A percentile compares a stretch with the other conserved stretches of the same genome.
These are phyloP conservation scores for Fusarium cyanostomum DNA, from an alignment of 2,329 filamentous ascomycete species.

Conservation along the genomic window DNA sequence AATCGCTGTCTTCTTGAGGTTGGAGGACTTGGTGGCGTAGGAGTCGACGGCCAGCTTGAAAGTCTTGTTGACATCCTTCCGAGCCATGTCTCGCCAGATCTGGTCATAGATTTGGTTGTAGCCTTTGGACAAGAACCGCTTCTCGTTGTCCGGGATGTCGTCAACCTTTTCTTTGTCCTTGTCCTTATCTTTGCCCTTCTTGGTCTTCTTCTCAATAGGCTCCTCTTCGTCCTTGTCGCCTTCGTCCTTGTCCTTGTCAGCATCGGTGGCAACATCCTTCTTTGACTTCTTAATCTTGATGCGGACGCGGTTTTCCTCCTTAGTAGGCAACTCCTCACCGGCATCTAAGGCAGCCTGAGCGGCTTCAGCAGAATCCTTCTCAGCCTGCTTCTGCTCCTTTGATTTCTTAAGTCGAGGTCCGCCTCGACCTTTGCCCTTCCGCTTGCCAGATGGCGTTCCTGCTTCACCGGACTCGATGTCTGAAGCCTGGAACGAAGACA, in stretches of 20 bases:
- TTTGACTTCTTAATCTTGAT: constrained; percentile 70
- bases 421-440: constrained; percentile 61
- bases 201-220: constrained; percentile 55
- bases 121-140: constrained; percentile 84
- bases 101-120: constrained; percentile 98
- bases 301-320: constrained; percentile 68
- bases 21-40: constrained; percentile 87
- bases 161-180: constrained; percentile 64
- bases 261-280: constrained; percentile 41
- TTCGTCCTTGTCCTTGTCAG: constrained; percentile 56
- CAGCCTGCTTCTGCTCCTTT: constrained; percentile 84
- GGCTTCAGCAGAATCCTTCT: constrained; percentile 84
- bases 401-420: constrained; percentile 87
- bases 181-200: constrained; percentile 59
- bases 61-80: constrained; percentile 93
- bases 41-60: constrained; percentile 89
- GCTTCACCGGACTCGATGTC: constrained; percentile 59
- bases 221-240: constrained; percentile 56
- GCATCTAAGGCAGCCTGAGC: constrained; percentile 86
- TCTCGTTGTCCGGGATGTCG: constrained; percentile 64
- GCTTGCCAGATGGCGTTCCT: constrained; percentile 49
- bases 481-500: constrained; percentile 83
- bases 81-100: constrained; percentile 93
- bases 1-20: constrained; percentile 96
- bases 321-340: constrained; percentile 72